Conservation (phyloP, 2,329 filamentous ascomycete species). For the Cladosporium cucumerinum region DNA sequence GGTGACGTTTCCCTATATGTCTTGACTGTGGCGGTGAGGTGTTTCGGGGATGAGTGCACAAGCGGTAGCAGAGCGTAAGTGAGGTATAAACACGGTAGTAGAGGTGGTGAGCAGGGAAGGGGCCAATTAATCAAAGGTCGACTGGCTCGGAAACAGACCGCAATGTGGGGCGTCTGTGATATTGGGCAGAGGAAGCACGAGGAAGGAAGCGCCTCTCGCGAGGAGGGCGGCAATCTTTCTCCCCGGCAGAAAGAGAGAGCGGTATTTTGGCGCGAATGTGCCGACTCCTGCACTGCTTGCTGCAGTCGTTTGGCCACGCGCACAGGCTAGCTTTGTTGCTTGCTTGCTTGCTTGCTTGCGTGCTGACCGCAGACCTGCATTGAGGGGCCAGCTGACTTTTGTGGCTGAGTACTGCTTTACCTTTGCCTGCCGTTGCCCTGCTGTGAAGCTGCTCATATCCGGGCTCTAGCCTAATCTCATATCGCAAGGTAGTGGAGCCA, state of each 20-base stretch:
- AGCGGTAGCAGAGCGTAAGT: not conserved
- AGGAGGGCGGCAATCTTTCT: not conserved
- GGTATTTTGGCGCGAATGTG: conserved; percentile 4
- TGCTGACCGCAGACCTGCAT: conserved; percentile 12
- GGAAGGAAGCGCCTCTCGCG: not conserved
- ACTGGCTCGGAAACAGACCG: not conserved
- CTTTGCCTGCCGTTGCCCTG: not conserved
- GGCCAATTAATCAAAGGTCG: not conserved
- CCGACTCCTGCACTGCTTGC: not conserved
- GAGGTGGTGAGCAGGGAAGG: not conserved
- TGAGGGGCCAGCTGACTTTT: conserved; percentile 9
- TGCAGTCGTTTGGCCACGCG: not conserved
- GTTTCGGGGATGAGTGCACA: too few relatives aligned
- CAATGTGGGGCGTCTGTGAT: not conserved
- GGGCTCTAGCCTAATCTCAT: not conserved
- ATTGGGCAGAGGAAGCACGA: not conserved
- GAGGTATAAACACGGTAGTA: not conserved
- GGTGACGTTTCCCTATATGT: conserved; percentile 6
- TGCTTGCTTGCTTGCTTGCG: conserved; percentile 2
- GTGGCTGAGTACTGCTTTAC: conserved; percentile 9
- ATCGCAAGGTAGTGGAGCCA: not conserved
- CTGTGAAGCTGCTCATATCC: not conserved
- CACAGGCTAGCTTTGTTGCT: not conserved
- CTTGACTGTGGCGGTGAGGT: not conserved
- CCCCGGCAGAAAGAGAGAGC: conserved; percentile 1